phyloP scores from a whole-genome alignment of 2,329 filamentous ascomycete genomes.

The Fusarium sp. region DNA sequence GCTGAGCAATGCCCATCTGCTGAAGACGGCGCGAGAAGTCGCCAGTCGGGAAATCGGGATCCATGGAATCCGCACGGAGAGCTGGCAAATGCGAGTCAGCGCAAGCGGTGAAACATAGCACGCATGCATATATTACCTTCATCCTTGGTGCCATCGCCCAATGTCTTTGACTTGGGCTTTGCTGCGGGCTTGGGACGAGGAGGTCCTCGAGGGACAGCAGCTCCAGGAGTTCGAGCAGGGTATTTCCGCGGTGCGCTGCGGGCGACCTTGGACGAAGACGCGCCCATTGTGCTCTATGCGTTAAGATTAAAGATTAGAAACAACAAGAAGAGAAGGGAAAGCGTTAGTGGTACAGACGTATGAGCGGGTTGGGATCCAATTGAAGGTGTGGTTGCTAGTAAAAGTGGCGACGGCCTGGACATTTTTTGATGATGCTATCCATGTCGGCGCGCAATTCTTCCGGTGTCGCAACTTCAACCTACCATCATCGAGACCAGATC shows the following conservation, averaged over 20 bases:
- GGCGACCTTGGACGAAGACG: constrained; percentile 58
- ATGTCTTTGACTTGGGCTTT: constrained; percentile 10
- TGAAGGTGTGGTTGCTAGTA: neutral
- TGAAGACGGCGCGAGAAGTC: constrained; percentile 63
- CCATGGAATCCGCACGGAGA: constrained; percentile 52
- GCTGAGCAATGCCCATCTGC: constrained; percentile 65
- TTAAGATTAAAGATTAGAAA: neutral
- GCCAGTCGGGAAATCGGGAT: constrained; percentile 54
- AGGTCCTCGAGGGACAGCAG: constrained; percentile 31
- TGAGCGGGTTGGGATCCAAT: neutral
- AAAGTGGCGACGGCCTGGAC: constrained; percentile 8
- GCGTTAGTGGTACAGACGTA: constrained; percentile 1
- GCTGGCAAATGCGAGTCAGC: constrained; percentile 44
- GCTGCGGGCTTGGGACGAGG: constrained; percentile 28
- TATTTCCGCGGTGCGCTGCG: constrained; percentile 55
- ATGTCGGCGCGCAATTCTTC: constrained; percentile 41
- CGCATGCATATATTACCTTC: constrained; percentile 27
- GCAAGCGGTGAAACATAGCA: neutral
- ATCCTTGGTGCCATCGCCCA: constrained; percentile 26
- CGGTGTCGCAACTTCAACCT: constrained; percentile 3
- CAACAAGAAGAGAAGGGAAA: neutral
- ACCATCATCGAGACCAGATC: neutral
- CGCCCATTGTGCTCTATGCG: constrained; percentile 49
- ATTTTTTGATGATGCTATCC: constrained; percentile 30
- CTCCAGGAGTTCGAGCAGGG: constrained; percentile 51